Conservation (phyloP, 225 moss, liverwort and hornwort species). For the Thuidium tamariscinum region DNA sequence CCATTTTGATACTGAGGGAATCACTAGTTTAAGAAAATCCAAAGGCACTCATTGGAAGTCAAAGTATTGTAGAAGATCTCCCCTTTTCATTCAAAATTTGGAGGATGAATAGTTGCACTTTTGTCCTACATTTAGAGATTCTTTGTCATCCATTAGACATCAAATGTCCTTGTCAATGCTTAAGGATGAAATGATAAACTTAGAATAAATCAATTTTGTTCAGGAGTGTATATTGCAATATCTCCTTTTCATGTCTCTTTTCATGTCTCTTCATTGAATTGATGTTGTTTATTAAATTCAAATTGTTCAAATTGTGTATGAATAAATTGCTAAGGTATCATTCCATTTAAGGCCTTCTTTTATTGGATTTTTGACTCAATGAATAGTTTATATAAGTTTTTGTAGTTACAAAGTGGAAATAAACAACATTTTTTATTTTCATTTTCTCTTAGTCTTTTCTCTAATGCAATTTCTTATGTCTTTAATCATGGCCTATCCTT, state of each 20-base stretch:
- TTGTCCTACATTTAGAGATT: too few relatives aligned
- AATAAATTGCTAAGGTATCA: not conserved
- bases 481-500: not conserved
- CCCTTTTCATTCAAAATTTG: too few relatives aligned
- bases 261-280: not conserved
- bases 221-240: not conserved
- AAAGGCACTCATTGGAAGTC: too few relatives aligned
- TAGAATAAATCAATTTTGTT: not conserved
- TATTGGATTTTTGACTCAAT: not conserved
- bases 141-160: too few relatives aligned
- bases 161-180: too few relatives aligned
- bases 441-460: accelerated
- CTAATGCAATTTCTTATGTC: not conserved
- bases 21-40: too few relatives aligned
- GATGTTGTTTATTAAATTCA: not conserved
- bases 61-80: too few relatives aligned
- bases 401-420: not conserved
- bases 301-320: not conserved
- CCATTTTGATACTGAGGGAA: too few relatives aligned
- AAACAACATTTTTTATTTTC: not conserved
- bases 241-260: too few relatives aligned
- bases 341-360: not conserved
- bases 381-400: not conserved
- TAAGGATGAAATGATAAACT: too few relatives aligned
- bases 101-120: too few relatives aligned